Base-by-base conservation (phyloP, 2,329 filamentous ascomycete genomes). In the Byssothecium circinans region DNA sequence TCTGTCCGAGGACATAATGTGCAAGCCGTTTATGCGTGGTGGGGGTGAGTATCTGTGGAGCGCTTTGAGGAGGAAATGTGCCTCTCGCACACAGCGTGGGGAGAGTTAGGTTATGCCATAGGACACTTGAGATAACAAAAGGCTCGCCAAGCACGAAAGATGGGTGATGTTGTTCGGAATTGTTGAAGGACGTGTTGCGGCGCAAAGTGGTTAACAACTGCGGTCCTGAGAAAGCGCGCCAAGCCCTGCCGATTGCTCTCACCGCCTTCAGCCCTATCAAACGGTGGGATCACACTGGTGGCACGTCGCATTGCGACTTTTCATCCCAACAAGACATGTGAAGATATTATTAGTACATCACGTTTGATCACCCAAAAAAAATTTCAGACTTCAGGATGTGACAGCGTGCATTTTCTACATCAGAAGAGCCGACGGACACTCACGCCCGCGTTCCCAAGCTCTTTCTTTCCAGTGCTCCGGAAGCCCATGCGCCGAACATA, bases 181-280 rank as follows among this genome's bases (percentile, higher is more conserved):
- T 27, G 25, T 27, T 11, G 11, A 34, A 34, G 32, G 32, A 18
- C 7, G 14, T 7, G 32, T 14, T n/a, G 37, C 3, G 20, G 22
- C 35, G 11, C 19, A 22, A 10, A 37, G 19, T 37, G 35, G 27
- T 4, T 42, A 8, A 10, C 15, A 20, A 27, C 11, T 10, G 32
- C 6, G 7, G 7, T n/a, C 7, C 19, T 15, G 25, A 32, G 14
- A 36, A 22, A 42, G 29, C n/a, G 37, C 29, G 56, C 55, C 53
- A 63, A 56, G 58, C 41, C 15, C 11, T 15, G 52, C 47, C 50
- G 54, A 62, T 57, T 38, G 27, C 36, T 29, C 45, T 59, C 57
- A 64, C 63, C 63, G 62, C 64, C 59, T 62, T 64, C 61, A 65
- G 65, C 64, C 63, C 52, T 65, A 62, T 49, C 41, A 39, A 23